Conservation (phyloP, 345 rosid genomes). For the Sonneratia caseolaris region DNA sequence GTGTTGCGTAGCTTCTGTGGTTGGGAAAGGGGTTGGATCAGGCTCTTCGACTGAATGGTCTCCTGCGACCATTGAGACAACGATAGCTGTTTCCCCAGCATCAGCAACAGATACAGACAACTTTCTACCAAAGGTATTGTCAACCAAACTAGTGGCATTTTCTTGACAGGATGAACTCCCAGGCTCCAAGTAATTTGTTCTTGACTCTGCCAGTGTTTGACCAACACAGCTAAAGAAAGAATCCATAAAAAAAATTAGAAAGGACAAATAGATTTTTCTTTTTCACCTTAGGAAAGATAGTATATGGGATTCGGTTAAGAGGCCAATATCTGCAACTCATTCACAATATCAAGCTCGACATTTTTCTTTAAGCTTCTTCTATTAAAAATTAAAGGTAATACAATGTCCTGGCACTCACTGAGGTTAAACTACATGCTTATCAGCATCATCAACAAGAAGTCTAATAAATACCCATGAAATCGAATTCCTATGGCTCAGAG, state of each 20-base stretch:
- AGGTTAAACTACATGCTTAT: not conserved
- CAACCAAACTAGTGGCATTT: constrained; percentile 28
- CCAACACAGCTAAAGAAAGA: constrained; percentile 48
- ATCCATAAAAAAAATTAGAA: constrained; percentile 6
- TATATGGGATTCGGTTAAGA: not conserved
- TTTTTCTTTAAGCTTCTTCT: not conserved
- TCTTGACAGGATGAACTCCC: constrained; percentile 29
- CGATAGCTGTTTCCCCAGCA: constrained; percentile 88
- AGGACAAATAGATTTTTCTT: constrained; percentile 4
- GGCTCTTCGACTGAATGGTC: constrained; percentile 35
- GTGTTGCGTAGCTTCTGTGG: constrained; percentile 24
- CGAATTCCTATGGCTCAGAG: not conserved
- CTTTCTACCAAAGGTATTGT: constrained; percentile 51
- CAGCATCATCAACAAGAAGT: not conserved
- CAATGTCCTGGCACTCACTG: not conserved
- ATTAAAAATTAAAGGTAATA: not conserved
- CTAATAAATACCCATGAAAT: not conserved
- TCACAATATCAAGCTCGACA: not conserved
- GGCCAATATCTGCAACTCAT: not conserved
- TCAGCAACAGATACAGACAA: constrained; percentile 78
- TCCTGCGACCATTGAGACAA: constrained; percentile 64
- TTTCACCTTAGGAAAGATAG: not conserved
- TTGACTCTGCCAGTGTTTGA: constrained; percentile 35
- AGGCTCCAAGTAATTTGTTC: constrained; percentile 22
- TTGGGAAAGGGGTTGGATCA: constrained; percentile 21